Conservation (phyloP, 75 land plant genomes). For the Pinus tabuliformis region DNA sequence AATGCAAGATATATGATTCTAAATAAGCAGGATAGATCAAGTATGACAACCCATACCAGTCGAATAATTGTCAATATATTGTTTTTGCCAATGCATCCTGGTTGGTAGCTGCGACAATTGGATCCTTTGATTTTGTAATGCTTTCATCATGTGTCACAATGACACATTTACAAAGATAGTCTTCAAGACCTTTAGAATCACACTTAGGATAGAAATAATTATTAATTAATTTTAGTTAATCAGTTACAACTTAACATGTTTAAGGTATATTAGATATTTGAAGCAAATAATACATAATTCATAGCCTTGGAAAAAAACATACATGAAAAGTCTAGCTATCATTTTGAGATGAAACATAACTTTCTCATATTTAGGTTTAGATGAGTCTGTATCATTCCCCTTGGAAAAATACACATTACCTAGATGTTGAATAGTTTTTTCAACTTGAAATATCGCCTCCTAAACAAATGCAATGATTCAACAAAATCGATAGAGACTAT, state of each 20-base stretch:
- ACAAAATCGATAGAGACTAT: background rate
- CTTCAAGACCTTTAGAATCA: slow-evolving; percentile 27
- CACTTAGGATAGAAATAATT: slow-evolving; percentile 14
- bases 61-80: slow-evolving; percentile 38
- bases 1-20: background rate
- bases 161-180: slow-evolving; percentile 16
- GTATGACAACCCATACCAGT: slow-evolving; percentile 23
- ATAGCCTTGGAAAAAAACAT: background rate
- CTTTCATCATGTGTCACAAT: slow-evolving; percentile 22
- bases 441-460: too few relatives aligned
- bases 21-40: background rate
- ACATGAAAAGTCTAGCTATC: slow-evolving; percentile 38
- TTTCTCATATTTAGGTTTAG: slow-evolving; percentile 30
- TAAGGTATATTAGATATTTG: background rate
- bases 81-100: slow-evolving; percentile 45
- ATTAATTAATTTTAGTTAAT: background rate
- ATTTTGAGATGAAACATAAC: slow-evolving; percentile 32
- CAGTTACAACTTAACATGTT: background rate
- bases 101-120: slow-evolving; percentile 27
- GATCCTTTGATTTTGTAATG: slow-evolving; percentile 29
- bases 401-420: too few relatives aligned
- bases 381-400: slow-evolving; percentile 17
- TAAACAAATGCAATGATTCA: too few relatives aligned
- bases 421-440: too few relatives aligned
- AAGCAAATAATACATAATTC: background rate